phyloP scores from a whole-genome alignment of 345 rosid species.

The Pugionium cornutum region DNA sequence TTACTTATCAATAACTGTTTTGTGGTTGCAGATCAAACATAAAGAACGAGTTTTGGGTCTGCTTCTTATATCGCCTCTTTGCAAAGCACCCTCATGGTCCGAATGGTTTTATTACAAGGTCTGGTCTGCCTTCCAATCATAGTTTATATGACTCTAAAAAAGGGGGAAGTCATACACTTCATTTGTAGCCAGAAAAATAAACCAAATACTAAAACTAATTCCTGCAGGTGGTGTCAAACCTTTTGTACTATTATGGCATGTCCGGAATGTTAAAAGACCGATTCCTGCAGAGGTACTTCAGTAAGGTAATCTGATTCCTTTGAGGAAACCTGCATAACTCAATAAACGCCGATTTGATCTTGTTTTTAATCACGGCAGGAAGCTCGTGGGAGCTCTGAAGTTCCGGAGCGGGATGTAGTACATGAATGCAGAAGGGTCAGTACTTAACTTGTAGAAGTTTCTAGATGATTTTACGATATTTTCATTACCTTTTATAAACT shows the following conservation, averaged over 20 bases:
- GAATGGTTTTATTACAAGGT: constrained; percentile 67
- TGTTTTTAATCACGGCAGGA: constrained; percentile 50
- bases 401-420: constrained; percentile 81
- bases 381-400: constrained; percentile 79
- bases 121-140: neutral
- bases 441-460: constrained; percentile 11
- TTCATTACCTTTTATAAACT: neutral
- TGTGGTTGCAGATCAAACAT: constrained; percentile 75
- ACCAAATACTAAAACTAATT: constrained; percentile 4
- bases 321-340: neutral
- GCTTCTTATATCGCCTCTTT: constrained; percentile 87
- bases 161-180: neutral
- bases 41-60: constrained; percentile 89
- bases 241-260: constrained; percentile 89
- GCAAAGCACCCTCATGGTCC: constrained; percentile 94
- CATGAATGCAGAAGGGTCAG: constrained; percentile 83
- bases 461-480: neutral
- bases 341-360: neutral
- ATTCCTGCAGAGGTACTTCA: constrained; percentile 83
- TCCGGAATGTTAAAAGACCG: constrained; percentile 80
- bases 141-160: constrained; percentile 2
- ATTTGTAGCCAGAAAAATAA: neutral
- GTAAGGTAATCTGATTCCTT: constrained; percentile 58
- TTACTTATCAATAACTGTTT: constrained; percentile 20
- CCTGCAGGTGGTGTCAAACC: constrained; percentile 60